These are phyloP conservation scores for Paradendryphiella salina DNA, from an alignment of 2,329 filamentous ascomycete genomes.

Conservation along the genomic window DNA sequence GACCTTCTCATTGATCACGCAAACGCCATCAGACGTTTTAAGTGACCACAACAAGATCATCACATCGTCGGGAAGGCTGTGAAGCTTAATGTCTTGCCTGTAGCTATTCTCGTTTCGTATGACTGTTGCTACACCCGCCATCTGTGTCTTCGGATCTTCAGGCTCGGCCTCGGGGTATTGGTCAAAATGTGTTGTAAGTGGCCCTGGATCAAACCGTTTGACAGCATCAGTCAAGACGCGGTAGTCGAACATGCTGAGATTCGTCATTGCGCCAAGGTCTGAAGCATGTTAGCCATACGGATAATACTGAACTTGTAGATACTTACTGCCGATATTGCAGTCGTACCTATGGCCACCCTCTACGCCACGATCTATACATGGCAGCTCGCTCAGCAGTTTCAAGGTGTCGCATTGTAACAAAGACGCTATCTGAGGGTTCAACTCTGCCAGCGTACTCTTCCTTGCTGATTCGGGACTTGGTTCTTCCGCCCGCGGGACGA, in stretches of 20 bases:
- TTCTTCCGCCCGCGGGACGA: neutral
- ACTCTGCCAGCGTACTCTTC: neutral
- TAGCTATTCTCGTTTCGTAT: conserved; percentile 26
- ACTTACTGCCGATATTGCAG: conserved; percentile 32
- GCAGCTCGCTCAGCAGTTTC: conserved; percentile 1
- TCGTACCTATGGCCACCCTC: conserved; percentile 12
- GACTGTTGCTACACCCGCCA: conserved; percentile 20
- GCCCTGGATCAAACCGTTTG: conserved; percentile 31
- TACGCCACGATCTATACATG: conserved; percentile 36
- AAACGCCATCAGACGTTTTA: conserved; percentile 13
- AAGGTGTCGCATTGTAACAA: neutral
- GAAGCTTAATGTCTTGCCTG: conserved; percentile 19
- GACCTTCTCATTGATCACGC: conserved; percentile 5
- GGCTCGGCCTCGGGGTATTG: conserved; percentile 4
- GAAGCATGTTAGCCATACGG: neutral
- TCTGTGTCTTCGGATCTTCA: conserved; percentile 9
- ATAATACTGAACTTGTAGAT: neutral
- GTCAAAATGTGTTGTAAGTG: conserved; percentile 27
- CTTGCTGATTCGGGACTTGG: neutral
- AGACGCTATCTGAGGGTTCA: neutral
- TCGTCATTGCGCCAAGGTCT: conserved; percentile 15
- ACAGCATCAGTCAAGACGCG: conserved; percentile 17
- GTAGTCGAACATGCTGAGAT: conserved; percentile 20
- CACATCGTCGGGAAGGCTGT: conserved; percentile 17
- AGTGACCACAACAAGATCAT: conserved; percentile 29